Base-by-base conservation (phyloP, 1,284 basidiomycete genomes). In the Pseudozyma hubeiensis region DNA sequence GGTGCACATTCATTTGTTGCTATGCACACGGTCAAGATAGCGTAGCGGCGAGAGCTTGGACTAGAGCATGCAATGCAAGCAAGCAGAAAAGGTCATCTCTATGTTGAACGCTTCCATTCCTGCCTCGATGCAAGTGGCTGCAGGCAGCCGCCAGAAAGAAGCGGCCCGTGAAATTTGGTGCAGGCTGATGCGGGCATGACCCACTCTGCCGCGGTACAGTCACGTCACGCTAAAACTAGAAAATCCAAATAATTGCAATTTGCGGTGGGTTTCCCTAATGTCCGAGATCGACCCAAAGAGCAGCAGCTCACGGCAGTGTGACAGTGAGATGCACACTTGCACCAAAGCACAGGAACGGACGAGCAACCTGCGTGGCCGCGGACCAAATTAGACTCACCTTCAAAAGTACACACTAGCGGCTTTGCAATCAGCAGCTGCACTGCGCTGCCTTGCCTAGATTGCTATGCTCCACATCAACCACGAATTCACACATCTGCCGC, bases 271-370 rank as follows among this genome's bases (percentile, higher is more conserved):
- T 50, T 17, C 29, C 46, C 39, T 58, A 58, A 58, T 58, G 40
- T 58, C 55, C 48, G 55, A 44, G 55, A 58, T 58, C 55, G 55
- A 58, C 54, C n/a, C 46, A 17, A 41, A n/a, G 40, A 10, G n/a
- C 35, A 37, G 35, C 35, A 37, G 35, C 33, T 37, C 34, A 34
- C 53, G 44, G 24, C 24, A 24, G 24, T 24, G 24, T 24, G 24
- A 24, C 24, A 24, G 24, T 2, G 24, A 24, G 24, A 24, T 24
- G 24, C 24, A 24, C 24, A 24, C 24, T 24, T 24, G 24, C 24
- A 24, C 24, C 24, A 24, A 41, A 37, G 44, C 29, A 33, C 29
- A 53, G 41, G 30, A n/a, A 30, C 39, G 29, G 39, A 37, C 35
- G 35, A 37, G 35, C 35, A 37, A 10, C 24, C 24, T 24, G 24